Base-by-base conservation (phyloP, 345 rosid genomes). In the Atalantia buxifolia region DNA sequence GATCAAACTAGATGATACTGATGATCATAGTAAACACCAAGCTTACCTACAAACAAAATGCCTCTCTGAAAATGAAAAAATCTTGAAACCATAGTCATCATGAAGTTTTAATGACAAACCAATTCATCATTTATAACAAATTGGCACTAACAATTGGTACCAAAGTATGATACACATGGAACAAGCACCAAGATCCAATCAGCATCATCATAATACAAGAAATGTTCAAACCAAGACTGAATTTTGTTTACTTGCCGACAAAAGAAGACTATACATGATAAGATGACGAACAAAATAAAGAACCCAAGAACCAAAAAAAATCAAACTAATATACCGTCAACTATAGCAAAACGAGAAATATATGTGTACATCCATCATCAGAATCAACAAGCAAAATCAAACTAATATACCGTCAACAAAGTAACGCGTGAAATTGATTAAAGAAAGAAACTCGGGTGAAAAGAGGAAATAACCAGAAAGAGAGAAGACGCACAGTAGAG, bases 121-220 rank as follows among this genome's bases (percentile, higher is more conserved):
- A 25, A 24, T 38, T 60, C 38, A 73, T 73, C 68, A 38, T 24
- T 36, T 24, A 0, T 38, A 66, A 72, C 6, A 36, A 19, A 27
- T 74, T 21, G 61, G 42, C 21, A 19, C 59, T 60, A 62, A 62
- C 21, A 28, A 62, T 40, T 28, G 28, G 59, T 42, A 27, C 14
- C 67, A 18, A 61, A 25, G 21, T 16, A 31, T 19, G 55, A 33
- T 55, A 13, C 56, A 60, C 40, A 19, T 25, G 18, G 35, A 63
- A 31, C 18, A 65, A 75, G 40, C 60, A 64, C 13, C 30, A 75
- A 50, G 78, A 65, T 65, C 71, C 71, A 64, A 14, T 7, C 66
- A 40, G 27, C 57, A 40, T 4, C 33, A 18, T 42, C 57, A 8
- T 24, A 18, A 74, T 4, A 63, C 60, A 64, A 28, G 70, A 18